These are phyloP conservation scores for Gilbertella persicaria DNA, from an alignment of 371 early-diverging fungal species.

Conservation along the genomic window DNA sequence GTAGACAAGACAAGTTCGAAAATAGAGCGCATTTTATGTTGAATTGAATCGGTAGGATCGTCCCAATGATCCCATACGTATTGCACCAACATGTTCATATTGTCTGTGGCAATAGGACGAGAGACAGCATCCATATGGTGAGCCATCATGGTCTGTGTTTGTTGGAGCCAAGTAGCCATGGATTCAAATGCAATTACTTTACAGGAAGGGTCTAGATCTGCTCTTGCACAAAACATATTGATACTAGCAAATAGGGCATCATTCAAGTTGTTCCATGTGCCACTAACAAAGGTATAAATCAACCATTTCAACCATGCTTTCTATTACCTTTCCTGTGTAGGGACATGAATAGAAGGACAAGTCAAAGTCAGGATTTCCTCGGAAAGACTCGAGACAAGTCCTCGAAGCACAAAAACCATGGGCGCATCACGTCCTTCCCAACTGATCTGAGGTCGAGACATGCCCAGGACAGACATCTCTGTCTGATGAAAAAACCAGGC, in stretches of 20 bases:
- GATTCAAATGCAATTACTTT: conserved; percentile 76
- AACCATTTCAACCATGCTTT: too few species aligned
- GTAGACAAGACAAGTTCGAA: conserved; percentile 66
- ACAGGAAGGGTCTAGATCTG: conserved; percentile 62
- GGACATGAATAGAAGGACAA: conserved; percentile 23
- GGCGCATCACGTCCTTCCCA: conserved; percentile 44
- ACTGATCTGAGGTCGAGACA: conserved; percentile 18
- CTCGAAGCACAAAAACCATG: conserved; percentile 57
- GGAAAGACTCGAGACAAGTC: conserved; percentile 54
- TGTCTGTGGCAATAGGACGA: conserved; percentile 34
- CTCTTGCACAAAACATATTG: conserved; percentile 47
- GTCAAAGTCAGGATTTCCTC: conserved; percentile 46
- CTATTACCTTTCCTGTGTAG: not conserved
- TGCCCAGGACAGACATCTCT: conserved; percentile 15
- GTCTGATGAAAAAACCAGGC: conserved; percentile 43
- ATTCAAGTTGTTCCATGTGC: conserved; percentile 30
- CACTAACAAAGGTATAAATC: not conserved
- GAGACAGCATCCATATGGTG: conserved; percentile 17
- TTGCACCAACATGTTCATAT: conserved; percentile 57
- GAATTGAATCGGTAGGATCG: conserved; percentile 80
- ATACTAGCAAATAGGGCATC: conserved; percentile 52
- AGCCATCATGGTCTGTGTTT: conserved; percentile 42
- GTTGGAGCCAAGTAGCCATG: conserved; percentile 71
- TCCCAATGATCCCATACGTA: conserved; percentile 83
- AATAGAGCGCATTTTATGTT: conserved; percentile 67